These are phyloP conservation scores for Puccinia coronata DNA, from an alignment of 1,284 basidiomycete species.

Conservation along the genomic window DNA sequence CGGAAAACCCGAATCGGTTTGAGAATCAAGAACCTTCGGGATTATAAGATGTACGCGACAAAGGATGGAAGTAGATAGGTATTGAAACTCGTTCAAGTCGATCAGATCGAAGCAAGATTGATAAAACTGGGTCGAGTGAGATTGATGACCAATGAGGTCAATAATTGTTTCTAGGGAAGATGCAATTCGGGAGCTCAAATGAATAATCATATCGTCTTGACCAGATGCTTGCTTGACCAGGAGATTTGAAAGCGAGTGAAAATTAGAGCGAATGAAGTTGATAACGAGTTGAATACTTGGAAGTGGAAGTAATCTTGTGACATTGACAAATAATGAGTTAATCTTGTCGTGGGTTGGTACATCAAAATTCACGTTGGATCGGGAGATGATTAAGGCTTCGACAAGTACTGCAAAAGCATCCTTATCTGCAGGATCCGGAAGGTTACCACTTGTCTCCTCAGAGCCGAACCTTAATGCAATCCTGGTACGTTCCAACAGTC, in stretches of 20 bases:
- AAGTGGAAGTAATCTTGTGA: slow-evolving; percentile 12
- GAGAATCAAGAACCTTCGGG: slow-evolving; percentile 21
- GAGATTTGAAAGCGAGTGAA: slow-evolving; percentile 4
- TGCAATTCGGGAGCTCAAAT: not conserved
- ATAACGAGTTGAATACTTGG: slow-evolving; percentile 3
- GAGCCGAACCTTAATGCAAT: not conserved
- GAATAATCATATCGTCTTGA: slow-evolving; percentile 15
- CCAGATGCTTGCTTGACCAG: slow-evolving; percentile 22
- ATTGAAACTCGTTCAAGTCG: not conserved
- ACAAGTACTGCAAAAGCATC: slow-evolving; percentile 4
- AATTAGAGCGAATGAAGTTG: slow-evolving; percentile 10
- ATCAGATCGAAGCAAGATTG: slow-evolving; percentile 10
- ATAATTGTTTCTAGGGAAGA: slow-evolving; percentile 12
- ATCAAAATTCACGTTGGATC: not conserved
- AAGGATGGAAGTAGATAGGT: not conserved
- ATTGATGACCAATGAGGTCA: slow-evolving; percentile 5
- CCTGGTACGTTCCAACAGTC: not conserved
- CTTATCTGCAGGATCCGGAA: not conserved
- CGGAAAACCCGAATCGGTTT: not conserved
- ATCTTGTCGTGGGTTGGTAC: not conserved
- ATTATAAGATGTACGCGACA: slow-evolving; percentile 22
- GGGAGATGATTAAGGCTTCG: slow-evolving; percentile 6
- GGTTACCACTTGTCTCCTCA: not conserved
- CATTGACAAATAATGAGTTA: not conserved
- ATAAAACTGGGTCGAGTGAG: not conserved